Evolutionary conservation across 2,329 filamentous ascomycete species (phyloP).

Genomic region (Coniella lustricola): DNA sequence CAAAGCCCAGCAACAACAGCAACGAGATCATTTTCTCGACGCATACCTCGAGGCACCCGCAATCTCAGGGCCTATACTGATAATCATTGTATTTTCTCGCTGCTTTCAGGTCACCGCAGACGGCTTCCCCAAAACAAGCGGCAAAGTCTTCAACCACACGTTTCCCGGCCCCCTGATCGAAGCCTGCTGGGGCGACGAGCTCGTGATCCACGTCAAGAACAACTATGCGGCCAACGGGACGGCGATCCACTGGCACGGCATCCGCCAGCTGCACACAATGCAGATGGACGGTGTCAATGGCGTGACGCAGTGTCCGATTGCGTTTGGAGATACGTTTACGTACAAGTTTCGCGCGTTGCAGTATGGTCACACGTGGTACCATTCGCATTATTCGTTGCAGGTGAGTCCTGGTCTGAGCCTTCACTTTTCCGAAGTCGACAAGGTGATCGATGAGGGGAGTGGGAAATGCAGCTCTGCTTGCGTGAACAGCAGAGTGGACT

Average conservation of each 20-base stretch:
- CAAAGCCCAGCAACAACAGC: too few species aligned
- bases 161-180: conserved; percentile 23
- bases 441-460: too few species aligned
- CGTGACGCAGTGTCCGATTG: conserved; percentile 46
- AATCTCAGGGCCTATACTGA: too few species aligned
- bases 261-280: conserved; percentile 25
- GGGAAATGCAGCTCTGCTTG: conserved; percentile 6
- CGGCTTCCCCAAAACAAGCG: conserved; percentile 14
- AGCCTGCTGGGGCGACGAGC: conserved; percentile 25
- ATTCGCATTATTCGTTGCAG: conserved; percentile 30
- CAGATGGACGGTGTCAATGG: conserved; percentile 28
- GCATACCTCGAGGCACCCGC: too few species aligned
- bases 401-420: conserved; percentile 23
- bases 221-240: conserved; percentile 22
- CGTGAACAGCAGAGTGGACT: conserved; percentile 2
- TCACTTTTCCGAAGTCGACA: background rate
- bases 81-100: too few species aligned
- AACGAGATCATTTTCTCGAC: too few species aligned
- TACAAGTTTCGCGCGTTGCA: conserved; percentile 29
- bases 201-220: conserved; percentile 23
- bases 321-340: conserved; percentile 33
- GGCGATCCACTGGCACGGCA: conserved; percentile 30
- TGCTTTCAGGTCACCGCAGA: conserved; percentile 8
- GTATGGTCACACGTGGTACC: conserved; percentile 33
- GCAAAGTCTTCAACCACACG: conserved; percentile 19